These are phyloP conservation scores for Iberis amara DNA, from an alignment of 441 rosid species.

Conservation along the genomic window DNA sequence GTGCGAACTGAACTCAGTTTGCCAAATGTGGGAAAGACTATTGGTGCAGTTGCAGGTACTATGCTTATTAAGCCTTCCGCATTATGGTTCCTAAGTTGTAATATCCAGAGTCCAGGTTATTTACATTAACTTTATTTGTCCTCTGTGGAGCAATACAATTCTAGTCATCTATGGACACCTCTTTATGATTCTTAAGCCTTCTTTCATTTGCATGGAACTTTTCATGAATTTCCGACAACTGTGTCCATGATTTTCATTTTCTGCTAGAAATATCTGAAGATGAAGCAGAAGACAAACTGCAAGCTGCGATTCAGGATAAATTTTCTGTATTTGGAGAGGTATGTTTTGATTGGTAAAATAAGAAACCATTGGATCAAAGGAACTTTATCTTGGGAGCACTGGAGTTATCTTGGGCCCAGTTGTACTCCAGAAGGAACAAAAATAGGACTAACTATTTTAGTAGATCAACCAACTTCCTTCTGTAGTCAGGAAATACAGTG, in stretches of 20 bases:
- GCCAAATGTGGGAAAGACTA: conserved; percentile 91
- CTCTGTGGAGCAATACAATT: background rate
- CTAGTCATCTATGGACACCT: conserved; percentile 5
- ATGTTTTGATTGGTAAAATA: conserved; percentile 33
- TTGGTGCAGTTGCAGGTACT: conserved; percentile 94
- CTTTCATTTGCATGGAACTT: conserved; percentile 6
- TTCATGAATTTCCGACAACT: conserved; percentile 8
- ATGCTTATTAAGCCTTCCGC: conserved; percentile 6
- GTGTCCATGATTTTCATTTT: conserved; percentile 16
- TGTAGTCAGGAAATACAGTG: conserved; percentile 4
- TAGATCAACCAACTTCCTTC: conserved; percentile 15
- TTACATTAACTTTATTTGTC: background rate
- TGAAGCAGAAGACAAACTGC: conserved; percentile 95
- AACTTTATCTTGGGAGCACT: conserved; percentile 19
- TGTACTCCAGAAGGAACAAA: conserved; percentile 13
- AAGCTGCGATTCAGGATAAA: conserved; percentile 94
- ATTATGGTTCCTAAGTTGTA: conserved; percentile 6
- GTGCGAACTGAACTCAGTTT: conserved; percentile 85
- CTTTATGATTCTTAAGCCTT: conserved; percentile 7
- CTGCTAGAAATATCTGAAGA: conserved; percentile 90
- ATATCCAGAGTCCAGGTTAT: background rate
- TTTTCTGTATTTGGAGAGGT: conserved; percentile 97
- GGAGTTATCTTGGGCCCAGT: conserved; percentile 11
- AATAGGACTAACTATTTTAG: conserved; percentile 7
- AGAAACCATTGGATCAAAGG: conserved; percentile 11